Base-by-base conservation (phyloP, 2,329 filamentous ascomycete species). In the Arachnopeziza araneosa region DNA sequence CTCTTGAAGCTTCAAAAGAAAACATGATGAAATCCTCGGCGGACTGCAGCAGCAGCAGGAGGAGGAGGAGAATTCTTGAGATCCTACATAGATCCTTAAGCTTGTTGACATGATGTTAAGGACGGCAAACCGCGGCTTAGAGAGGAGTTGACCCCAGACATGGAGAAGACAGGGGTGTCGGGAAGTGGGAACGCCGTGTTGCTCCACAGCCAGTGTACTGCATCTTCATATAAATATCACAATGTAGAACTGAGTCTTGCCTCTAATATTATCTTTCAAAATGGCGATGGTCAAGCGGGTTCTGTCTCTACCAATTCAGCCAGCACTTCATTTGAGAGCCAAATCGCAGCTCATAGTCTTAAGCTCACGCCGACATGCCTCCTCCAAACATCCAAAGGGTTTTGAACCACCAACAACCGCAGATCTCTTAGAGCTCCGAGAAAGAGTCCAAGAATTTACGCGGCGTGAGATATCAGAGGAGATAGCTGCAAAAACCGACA, bases 381-480 rank as follows among this genome's bases (percentile, higher is more conserved):
- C 91, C 19, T 84, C 81, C 23, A 90, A 90, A 72, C 87, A 89
- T 70, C 85, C 87, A 2, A 78, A 79, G 58, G 81, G 81, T 66
- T 89, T 89, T 72, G 76, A 76, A 2, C 80, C 85, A 44, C 81
- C 81, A 2, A 73, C 77, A 6, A 74, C 76, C 59, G 69, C 77
- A 57, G 81, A 84, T 58, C 74, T 84, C 48, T 73, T 76, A 32
- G 81, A 83, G 67, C 73, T 84, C 32, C 74, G 81, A 50, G 80
- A 82, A 63, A 72, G 78, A 24, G 81, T 82, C 0, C 78, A 79
- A 60, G 93, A 97, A 60, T 99, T 99, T 70, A 87, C 90, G 23
- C 86, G 90, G 62, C 86, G 93, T 69, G 92, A 97, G 75, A 93
- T 98, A 60, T 78, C 91, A 22, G 89, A 91, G 73, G 87, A 92